phyloP scores from a whole-genome alignment of 1,139 yeast genomes.

The Candida buenavistaensis region DNA sequence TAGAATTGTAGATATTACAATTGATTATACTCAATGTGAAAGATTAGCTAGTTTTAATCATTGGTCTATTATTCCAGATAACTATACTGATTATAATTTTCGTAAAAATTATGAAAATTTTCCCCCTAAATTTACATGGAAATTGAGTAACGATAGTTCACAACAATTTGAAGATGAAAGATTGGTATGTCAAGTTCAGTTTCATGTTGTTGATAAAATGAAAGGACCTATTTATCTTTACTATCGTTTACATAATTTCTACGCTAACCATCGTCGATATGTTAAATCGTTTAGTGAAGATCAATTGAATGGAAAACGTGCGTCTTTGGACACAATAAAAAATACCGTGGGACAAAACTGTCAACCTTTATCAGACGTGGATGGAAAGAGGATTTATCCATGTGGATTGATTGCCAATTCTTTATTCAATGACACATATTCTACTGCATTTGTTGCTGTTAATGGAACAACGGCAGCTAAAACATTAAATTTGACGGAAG shows the following conservation, averaged over 20 bases:
- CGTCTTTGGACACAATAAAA: conserved; percentile 55
- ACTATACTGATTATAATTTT: conserved; percentile 57
- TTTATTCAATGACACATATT: conserved; percentile 66
- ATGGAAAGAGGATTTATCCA: conserved; percentile 64
- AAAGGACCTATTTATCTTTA: conserved; percentile 77
- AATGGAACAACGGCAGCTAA: conserved; percentile 44
- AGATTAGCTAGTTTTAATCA: conserved; percentile 50
- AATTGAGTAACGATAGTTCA: conserved; percentile 48
- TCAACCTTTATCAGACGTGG: conserved; percentile 68
- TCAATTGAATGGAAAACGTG: conserved; percentile 77
- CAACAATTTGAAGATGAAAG: conserved; percentile 56
- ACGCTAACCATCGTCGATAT: conserved; percentile 91
- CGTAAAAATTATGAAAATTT: conserved; percentile 21
- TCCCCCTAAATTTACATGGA: conserved; percentile 49
- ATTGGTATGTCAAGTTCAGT: conserved; percentile 73
- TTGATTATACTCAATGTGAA: conserved; percentile 81
- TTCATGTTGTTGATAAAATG: conserved; percentile 72
- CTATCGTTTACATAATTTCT: conserved; percentile 79
- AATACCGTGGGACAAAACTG: conserved; percentile 81
- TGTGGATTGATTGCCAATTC: conserved; percentile 82
- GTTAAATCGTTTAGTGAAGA: conserved; percentile 90
- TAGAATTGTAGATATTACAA: conserved; percentile 71
- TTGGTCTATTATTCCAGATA: conserved; percentile 62
- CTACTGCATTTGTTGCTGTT: conserved; percentile 41
- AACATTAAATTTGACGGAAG: conserved; percentile 41